phyloP scores from a whole-genome alignment of 768 basidiomycete genomes.

The Kwoniella botswanensis region DNA sequence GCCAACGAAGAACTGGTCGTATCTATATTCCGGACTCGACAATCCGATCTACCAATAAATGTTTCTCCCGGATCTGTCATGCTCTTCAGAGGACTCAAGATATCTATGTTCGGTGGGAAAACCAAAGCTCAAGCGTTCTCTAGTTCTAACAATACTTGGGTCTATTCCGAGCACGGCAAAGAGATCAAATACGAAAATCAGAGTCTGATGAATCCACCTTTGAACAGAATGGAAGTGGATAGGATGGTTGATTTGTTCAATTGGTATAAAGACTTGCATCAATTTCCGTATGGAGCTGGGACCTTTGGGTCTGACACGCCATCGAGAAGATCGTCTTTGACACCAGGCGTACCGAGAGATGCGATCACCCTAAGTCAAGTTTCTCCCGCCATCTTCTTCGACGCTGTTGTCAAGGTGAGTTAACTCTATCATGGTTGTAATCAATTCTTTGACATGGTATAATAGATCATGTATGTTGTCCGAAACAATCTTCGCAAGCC shows the following conservation, averaged over 20 bases:
- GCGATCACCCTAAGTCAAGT: slow-evolving; percentile 18
- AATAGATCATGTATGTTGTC: slow-evolving; percentile 36
- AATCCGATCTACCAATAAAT: slow-evolving; percentile 25
- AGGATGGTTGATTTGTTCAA: slow-evolving; percentile 24
- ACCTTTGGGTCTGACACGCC: slow-evolving; percentile 1
- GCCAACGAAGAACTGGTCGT: slow-evolving; percentile 35
- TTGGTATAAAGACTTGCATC: slow-evolving; percentile 27
- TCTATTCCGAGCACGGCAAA: slow-evolving; percentile 14
- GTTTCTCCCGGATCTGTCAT: slow-evolving; percentile 29
- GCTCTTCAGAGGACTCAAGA: slow-evolving; percentile 34
- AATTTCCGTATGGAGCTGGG: neutral
- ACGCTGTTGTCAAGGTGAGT: slow-evolving; percentile 44
- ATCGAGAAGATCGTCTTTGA: neutral
- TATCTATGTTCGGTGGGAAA: slow-evolving; percentile 33
- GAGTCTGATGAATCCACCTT: slow-evolving; percentile 12
- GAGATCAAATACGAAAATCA: slow-evolving; percentile 16
- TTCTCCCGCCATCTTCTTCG: slow-evolving; percentile 23
- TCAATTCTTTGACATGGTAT: neutral
- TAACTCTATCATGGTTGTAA: neutral
- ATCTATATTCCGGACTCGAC: slow-evolving; percentile 30
- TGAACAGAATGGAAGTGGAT: slow-evolving; percentile 25
- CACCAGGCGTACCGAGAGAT: neutral
- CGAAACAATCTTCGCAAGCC: slow-evolving; percentile 11
- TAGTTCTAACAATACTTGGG: slow-evolving; percentile 30
- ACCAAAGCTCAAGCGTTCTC: slow-evolving; percentile 37